A percentile compares a stretch with the other conserved stretches of the same genome.
These are phyloP conservation scores for Bathelium albidoporum DNA, from an alignment of 495 filamentous ascomycete species.

Conservation along the genomic window DNA sequence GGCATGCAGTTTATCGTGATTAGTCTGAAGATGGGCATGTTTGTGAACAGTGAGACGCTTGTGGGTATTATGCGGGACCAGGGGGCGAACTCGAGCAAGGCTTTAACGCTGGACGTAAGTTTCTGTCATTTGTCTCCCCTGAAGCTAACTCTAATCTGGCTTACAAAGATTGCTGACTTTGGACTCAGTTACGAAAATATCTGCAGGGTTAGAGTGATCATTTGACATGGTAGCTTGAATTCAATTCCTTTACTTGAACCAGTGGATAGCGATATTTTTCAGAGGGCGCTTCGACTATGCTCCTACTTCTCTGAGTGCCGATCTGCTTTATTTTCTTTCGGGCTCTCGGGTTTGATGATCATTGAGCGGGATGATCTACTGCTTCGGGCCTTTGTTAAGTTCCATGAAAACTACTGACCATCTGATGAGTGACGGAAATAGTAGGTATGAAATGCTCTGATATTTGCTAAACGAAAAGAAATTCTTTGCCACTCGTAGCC, in stretches of 20 bases:
- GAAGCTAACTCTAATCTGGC: not conserved
- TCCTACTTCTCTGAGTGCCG: too few relatives aligned
- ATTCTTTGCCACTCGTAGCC: not conserved
- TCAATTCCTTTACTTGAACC: too few relatives aligned
- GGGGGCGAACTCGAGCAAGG: constrained; percentile 75
- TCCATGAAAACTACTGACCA: not conserved
- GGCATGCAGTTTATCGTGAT: constrained; percentile 99
- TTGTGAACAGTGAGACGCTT: constrained; percentile 85
- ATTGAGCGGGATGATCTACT: too few relatives aligned
- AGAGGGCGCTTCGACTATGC: not conserved
- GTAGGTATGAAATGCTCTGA: not conserved
- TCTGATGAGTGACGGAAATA: not conserved
- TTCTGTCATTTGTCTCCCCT: constrained; percentile 4
- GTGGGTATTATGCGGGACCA: constrained; percentile 95
- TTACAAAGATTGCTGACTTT: constrained; percentile 14
- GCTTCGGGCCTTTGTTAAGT: not conserved
- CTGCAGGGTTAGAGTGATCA: constrained; percentile 7
- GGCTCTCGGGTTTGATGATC: too few relatives aligned
- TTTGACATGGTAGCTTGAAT: not conserved
- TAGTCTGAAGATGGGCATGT: constrained; percentile 82
- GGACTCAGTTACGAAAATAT: constrained; percentile 28
- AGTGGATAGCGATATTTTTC: not conserved
- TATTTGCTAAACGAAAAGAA: not conserved
- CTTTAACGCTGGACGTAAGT: constrained; percentile 91
- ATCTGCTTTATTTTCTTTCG: too few relatives aligned